Conservation (phyloP, 1,139 yeast genomes). For the Taphrina sp. region DNA sequence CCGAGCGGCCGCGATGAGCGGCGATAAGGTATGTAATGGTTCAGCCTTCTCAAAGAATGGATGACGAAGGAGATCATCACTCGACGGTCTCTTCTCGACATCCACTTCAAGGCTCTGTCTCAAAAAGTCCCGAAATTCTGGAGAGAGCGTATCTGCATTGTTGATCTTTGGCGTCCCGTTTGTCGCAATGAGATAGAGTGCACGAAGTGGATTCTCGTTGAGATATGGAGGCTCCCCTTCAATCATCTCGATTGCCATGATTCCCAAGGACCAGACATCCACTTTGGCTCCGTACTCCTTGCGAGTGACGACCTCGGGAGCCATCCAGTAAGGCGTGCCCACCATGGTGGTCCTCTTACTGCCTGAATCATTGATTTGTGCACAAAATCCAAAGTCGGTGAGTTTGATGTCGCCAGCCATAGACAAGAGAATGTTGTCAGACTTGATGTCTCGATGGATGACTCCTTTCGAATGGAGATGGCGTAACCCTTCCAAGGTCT, state of each 20-base stretch:
- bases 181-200: conserved; percentile 87
- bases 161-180: conserved; percentile 92
- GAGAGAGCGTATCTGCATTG: conserved; percentile 78
- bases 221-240: conserved; percentile 98
- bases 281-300: conserved; percentile 97
- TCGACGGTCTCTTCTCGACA: conserved; percentile 78
- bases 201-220: conserved; percentile 88
- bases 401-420: conserved; percentile 84
- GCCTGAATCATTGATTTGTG: conserved; percentile 77
- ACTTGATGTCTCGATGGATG: conserved; percentile 92
- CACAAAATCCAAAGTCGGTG: conserved; percentile 79
- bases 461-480: conserved; percentile 92
- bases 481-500: conserved; percentile 76
- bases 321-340: conserved; percentile 99
- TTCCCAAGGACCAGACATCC: conserved; percentile 96
- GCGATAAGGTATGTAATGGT: conserved; percentile 71
- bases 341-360: conserved; percentile 94
- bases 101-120: conserved; percentile 81
- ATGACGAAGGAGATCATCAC: conserved; percentile 69
- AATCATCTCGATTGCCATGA: conserved; percentile 97
- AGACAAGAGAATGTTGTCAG: conserved; percentile 83
- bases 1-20: conserved; percentile 43
- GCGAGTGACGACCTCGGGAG: conserved; percentile 92
- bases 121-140: conserved; percentile 65
- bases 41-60: conserved; percentile 72